A percentile compares a stretch with the other conserved stretches of the same genome.
These are phyloP conservation scores for Acacia melanoxylon DNA, from an alignment of 306 rosid species.

Conservation along the genomic window DNA sequence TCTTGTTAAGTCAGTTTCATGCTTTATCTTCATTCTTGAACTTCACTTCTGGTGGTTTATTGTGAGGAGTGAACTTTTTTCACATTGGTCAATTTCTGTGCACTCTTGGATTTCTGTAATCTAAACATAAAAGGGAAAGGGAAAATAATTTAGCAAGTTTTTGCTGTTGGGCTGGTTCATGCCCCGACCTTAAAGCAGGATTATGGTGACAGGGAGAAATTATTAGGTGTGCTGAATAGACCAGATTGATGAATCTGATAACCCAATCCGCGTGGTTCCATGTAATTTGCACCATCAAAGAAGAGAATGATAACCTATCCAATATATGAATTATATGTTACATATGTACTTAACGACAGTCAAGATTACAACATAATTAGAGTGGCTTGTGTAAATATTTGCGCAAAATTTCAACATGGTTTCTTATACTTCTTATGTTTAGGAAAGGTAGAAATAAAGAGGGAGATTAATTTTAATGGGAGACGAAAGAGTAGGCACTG, in stretches of 20 bases:
- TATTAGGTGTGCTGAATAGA: not conserved
- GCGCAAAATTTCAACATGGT: too few relatives aligned
- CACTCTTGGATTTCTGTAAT: not conserved
- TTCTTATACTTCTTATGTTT: too few relatives aligned
- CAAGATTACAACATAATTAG: too few relatives aligned
- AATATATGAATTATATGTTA: not conserved
- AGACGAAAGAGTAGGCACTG: not conserved
- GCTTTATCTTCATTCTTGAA: slow-evolving; percentile 2
- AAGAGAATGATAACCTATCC: not conserved
- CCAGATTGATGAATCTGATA: not conserved
- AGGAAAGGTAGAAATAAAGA: too few relatives aligned
- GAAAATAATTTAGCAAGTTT: not conserved
- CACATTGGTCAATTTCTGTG: not conserved
- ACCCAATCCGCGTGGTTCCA: not conserved
- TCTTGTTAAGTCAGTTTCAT: not conserved
- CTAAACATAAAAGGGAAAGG: not conserved
- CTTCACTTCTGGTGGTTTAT: slow-evolving; percentile 4
- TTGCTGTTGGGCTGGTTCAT: not conserved
- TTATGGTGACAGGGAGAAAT: not conserved
- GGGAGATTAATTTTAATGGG: not conserved
- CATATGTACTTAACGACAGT: not conserved
- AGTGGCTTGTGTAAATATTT: too few relatives aligned
- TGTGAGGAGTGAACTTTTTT: slow-evolving; percentile 18
- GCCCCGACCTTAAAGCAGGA: not conserved
- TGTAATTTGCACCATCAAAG: not conserved